phyloP scores from a whole-genome alignment of 768 basidiomycete genomes.

The Mycena chlorophos region DNA sequence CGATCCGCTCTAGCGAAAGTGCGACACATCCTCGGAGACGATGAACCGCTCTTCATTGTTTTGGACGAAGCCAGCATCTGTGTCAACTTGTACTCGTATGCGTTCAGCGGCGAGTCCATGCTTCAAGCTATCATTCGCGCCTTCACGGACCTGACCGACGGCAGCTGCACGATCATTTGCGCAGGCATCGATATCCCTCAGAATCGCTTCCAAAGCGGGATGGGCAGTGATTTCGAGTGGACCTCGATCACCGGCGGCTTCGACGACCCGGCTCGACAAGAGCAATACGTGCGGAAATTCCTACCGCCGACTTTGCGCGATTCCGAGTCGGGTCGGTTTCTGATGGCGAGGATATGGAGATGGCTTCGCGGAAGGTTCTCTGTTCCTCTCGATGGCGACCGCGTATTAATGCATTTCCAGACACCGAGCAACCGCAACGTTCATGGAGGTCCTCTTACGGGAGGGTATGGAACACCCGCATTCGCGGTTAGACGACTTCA shows the following conservation, averaged over 20 bases:
- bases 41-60: background rate
- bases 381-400: background rate
- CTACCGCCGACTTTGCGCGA: constrained; percentile 2
- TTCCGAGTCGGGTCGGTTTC: background rate
- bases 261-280: constrained; percentile 1
- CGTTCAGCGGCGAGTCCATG: background rate
- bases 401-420: background rate
- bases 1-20: background rate
- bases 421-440: constrained; percentile 5
- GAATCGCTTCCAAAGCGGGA: background rate
- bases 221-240: constrained; percentile 5
- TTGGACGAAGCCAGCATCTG: background rate
- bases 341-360: constrained; percentile 12
- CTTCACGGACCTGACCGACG: background rate
- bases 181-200: background rate
- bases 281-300: constrained; percentile 1
- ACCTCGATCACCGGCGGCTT: constrained; percentile 11
- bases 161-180: background rate
- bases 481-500: background rate
- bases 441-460: background rate
- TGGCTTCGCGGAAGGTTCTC: constrained; percentile 19
- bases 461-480: background rate
- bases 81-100: background rate
- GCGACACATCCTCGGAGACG: background rate
- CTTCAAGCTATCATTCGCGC: background rate